Conservation (phyloP, 2,329 filamentous ascomycete genomes). For the Colletotrichum aenigma region DNA sequence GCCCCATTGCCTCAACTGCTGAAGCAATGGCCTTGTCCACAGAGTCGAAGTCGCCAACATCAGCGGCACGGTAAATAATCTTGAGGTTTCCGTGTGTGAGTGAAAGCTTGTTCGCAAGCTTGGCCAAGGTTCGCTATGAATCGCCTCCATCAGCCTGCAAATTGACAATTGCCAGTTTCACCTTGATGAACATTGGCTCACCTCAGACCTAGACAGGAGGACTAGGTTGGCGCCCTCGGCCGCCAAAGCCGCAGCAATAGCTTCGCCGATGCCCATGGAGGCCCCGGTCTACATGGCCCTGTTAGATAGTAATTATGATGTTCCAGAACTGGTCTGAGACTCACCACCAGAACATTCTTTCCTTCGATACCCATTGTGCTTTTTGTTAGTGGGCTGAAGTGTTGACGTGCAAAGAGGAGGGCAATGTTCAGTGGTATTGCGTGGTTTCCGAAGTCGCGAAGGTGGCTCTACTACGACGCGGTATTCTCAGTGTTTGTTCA, state of each 20-base stretch:
- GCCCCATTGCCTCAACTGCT: conserved; percentile 33
- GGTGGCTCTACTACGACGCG: background rate
- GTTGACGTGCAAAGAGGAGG: background rate
- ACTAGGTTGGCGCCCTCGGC: conserved; percentile 42
- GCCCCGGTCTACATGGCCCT: conserved; percentile 34
- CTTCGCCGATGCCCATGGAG: conserved; percentile 50
- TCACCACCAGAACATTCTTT: background rate
- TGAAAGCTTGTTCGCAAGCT: conserved; percentile 22
- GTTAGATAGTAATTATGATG: background rate
- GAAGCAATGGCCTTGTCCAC: conserved; percentile 32
- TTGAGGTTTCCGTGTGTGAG: conserved; percentile 5
- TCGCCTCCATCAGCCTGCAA: background rate
- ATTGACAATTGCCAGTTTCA: background rate
- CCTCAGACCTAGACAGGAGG: conserved; percentile 43
- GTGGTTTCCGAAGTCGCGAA: accelerated
- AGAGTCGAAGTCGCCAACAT: conserved; percentile 35
- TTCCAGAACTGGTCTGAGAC: background rate
- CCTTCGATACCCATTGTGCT: background rate
- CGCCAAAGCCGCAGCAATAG: conserved; percentile 43
- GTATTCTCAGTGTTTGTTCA: background rate
- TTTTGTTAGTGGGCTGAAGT: background rate
- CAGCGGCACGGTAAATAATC: conserved; percentile 23
- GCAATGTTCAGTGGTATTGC: background rate
- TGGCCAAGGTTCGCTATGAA: conserved; percentile 22
- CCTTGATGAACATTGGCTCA: background rate